Evolutionary conservation across 2,329 filamentous ascomycete genomes (phyloP).

Genomic region (Penicillium sp.): DNA sequence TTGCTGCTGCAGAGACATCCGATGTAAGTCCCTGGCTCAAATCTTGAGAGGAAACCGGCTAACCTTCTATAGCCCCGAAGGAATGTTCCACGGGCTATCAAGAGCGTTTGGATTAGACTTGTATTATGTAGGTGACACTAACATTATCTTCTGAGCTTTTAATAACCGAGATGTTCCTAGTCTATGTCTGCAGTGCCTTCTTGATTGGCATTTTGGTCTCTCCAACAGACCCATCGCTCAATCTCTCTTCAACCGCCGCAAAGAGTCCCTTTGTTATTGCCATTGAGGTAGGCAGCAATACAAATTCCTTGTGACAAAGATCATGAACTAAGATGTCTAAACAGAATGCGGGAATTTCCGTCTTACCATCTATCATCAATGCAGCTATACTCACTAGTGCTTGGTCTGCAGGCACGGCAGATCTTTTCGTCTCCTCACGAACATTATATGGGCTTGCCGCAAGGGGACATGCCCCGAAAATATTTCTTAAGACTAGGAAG

Average conservation of each 20-base stretch:
- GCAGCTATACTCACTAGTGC: constrained; percentile 10
- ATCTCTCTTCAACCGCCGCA: constrained; percentile 9
- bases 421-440: constrained; percentile 10
- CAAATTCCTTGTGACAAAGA: not conserved
- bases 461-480: constrained; percentile 6
- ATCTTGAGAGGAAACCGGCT: not conserved
- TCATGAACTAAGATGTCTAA: not conserved
- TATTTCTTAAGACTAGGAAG: constrained; percentile 15
- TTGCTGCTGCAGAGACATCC: constrained; percentile 17
- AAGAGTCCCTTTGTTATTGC: constrained; percentile 13
- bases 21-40: constrained; percentile 5
- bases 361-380: constrained; percentile 11
- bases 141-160: not conserved
- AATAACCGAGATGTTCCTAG: not conserved
- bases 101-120: constrained; percentile 19
- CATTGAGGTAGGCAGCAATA: constrained; percentile 2
- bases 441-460: constrained; percentile 10
- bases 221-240: constrained; percentile 16
- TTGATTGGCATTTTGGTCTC: constrained; percentile 16
- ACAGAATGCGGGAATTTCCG: constrained; percentile 9
- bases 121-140: constrained; percentile 11
- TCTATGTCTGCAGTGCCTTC: constrained; percentile 12
- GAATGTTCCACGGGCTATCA: constrained; percentile 18
- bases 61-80: constrained; percentile 11
- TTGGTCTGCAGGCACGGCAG: constrained; percentile 12